These are phyloP conservation scores for Alternaria gansuensis DNA, from an alignment of 2,329 filamentous ascomycete species.

Conservation along the genomic window DNA sequence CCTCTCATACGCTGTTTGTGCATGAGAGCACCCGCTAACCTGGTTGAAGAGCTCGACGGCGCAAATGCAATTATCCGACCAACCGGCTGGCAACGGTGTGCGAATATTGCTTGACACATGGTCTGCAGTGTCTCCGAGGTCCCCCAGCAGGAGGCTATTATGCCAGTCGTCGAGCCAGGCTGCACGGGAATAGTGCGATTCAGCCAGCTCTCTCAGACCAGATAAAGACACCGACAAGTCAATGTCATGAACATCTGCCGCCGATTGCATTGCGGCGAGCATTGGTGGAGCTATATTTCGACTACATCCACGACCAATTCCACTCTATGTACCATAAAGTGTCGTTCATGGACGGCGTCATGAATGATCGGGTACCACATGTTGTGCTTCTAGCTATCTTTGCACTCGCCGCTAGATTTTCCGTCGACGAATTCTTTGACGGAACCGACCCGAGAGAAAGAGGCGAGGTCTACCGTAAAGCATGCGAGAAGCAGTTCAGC, in stretches of 20 bases:
- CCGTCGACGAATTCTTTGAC: conserved; percentile 24
- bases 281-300: conserved; percentile 34
- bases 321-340: conserved; percentile 37
- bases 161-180: conserved; percentile 32
- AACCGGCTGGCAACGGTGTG: conserved; percentile 25
- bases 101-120: conserved; percentile 34
- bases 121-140: conserved; percentile 31
- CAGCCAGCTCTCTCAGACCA: conserved; percentile 13
- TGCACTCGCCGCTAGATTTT: conserved; percentile 35
- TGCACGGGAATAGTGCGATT: conserved; percentile 19
- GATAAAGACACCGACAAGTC: conserved; percentile 16
- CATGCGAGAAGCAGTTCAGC: conserved; percentile 32
- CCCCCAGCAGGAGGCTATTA: conserved; percentile 40
- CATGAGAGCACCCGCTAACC: conserved; percentile 12
- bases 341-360: conserved; percentile 33
- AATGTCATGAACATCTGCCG: conserved; percentile 22
- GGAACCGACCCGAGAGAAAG: conserved; percentile 29
- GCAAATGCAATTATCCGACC: conserved; percentile 36
- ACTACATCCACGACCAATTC: conserved; percentile 40
- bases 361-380: conserved; percentile 25
- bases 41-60: conserved; percentile 30
- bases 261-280: conserved; percentile 28
- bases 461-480: conserved; percentile 29
- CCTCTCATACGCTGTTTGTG: background rate
- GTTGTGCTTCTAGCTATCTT: conserved; percentile 35